Evolutionary conservation across 305 asterid genomes (phyloP), one percentile per base, ranked within the genome.

Genomic region (Petunia hybrid): DNA sequence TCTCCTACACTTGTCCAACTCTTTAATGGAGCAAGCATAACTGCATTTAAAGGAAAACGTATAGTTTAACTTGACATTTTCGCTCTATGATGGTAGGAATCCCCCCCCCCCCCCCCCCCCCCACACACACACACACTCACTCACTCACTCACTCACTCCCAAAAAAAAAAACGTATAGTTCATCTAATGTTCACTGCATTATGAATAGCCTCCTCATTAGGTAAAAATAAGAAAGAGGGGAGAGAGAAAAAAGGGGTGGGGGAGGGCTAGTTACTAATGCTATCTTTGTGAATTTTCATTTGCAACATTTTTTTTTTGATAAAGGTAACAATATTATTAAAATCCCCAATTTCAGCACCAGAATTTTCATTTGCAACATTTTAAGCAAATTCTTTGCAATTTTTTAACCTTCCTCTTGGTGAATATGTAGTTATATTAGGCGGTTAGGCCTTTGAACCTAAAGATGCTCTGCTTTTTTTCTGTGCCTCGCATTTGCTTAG

Each of bases 1-100:
- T 74, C 36, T 74, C 48, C 13, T 74, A 35, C 64, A 38, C 79
- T 53, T 6, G 8, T 53, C 79, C 79, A 74, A 53, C 53, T 74
- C 64, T 53, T 53, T 36, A 7, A 38, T 51, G 64, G 64, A 36
- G 35, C 14, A 74, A 60, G 48, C 48, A 53, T 55, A 36, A 4
- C 64, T 53, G 38, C 45, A 74, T 51, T 53, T 36, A 64, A 53
- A 36, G 9, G 36, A 53, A 10, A 74, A 36, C 38, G 48, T 51
- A 38, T 53, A 53, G 79, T 53, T 74, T 53, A 46, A 57, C 79
- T 36, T 73, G 43, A 1, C 63, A 36, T 73, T 73, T 51, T 48
- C 63, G 51, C 55, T 12, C 51, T 36, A 53, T 51, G 63, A 13
- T 73, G 78, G 35, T 12, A 73, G 35, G 39, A 48, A 73, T 45